These are phyloP conservation scores for Paraurostyla sp. DNA, from an alignment of 73 alveolate species.

Conservation along the genomic window DNA sequence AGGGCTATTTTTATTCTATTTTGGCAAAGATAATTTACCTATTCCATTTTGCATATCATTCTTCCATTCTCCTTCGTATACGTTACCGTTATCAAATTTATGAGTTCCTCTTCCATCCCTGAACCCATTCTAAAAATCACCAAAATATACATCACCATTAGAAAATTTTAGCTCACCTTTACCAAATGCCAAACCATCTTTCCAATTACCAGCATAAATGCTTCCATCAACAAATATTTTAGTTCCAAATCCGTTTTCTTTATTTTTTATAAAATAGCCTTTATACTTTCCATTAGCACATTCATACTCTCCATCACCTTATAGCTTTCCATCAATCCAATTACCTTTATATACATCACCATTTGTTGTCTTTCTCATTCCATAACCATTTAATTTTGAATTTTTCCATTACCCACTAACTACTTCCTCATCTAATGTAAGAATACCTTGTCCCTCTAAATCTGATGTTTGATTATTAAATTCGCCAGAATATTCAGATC, in stretches of 20 bases:
- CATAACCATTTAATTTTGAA: constrained; percentile 61
- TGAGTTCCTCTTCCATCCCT: constrained; percentile 27
- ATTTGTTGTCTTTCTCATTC: constrained; percentile 48
- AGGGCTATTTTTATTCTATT: background rate
- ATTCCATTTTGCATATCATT: constrained; percentile 49
- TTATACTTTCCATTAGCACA: constrained; percentile 22
- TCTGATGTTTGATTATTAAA: constrained; percentile 15
- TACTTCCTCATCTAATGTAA: constrained; percentile 52
- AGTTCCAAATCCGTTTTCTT: constrained; percentile 39
- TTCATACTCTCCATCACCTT: constrained; percentile 61
- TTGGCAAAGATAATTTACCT: constrained; percentile 28
- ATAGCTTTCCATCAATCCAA: constrained; percentile 62
- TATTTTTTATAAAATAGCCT: constrained; percentile 60
- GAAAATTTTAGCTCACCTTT: constrained; percentile 15
- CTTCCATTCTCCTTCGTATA: constrained; percentile 68
- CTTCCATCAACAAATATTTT: constrained; percentile 20
- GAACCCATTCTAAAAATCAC: constrained; percentile 40
- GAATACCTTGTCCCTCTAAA: constrained; percentile 57
- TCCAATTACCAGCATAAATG: constrained; percentile 42
- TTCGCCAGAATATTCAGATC: constrained; percentile 62
- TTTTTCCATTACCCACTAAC: constrained; percentile 67
- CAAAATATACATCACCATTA: constrained; percentile 43
- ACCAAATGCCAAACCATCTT: constrained; percentile 46
- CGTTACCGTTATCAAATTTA: constrained; percentile 37
- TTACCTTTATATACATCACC: constrained; percentile 47